Evolutionary conservation across 371 early-diverging fungal genomes (phyloP), one percentile per base, ranked within the genome.

Genomic region (Mortierella sp.): DNA sequence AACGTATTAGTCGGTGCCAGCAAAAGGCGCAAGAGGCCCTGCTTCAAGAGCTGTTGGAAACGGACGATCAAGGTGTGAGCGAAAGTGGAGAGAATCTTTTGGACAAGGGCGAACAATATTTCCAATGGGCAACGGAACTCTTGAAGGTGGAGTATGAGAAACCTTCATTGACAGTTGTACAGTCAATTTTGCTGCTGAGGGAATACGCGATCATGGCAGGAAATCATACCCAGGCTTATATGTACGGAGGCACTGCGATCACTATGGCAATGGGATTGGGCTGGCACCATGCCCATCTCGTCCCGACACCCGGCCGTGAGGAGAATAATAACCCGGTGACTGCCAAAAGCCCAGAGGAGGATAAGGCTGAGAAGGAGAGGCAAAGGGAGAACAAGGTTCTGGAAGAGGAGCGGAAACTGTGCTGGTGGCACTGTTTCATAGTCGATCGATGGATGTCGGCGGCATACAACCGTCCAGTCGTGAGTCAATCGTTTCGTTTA

Each of bases 371-470:
- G 19, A 30, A 39, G 46, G 37, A 60, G 26, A 28, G 51, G 12
- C 50, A 23, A n/a, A 49, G 8, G 30, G 48, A 60, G 37, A 59
- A 47, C 23, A 72, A 59, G 24, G 53, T 41, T 2, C 49, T 42
- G 12, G 76, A 60, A 7, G 76, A 76, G 19, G 76, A 76, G 34
- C 76, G 69, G 31, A 64, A 27, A 48, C 24, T 69, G 31, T 76
- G 76, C 28, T 76, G 76, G 76, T 68, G 76, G 65, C 69, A 69
- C 17, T 76, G 76, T 43, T 76, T 76, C 49, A 76, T 76, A 21
- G 56, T 69, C 24, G 76, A 76, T 51, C 76, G 76, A 24, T 76
- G 76, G 76, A 69, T 69, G 64, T 68, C 76, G 15, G 69, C 64
- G 7, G 57, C 70, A n/a, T 53, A 60, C 39, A 60, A 30, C 30